Evolutionary conservation across 2,329 filamentous ascomycete species (phyloP).

Genomic region (Fusarium poae): DNA sequence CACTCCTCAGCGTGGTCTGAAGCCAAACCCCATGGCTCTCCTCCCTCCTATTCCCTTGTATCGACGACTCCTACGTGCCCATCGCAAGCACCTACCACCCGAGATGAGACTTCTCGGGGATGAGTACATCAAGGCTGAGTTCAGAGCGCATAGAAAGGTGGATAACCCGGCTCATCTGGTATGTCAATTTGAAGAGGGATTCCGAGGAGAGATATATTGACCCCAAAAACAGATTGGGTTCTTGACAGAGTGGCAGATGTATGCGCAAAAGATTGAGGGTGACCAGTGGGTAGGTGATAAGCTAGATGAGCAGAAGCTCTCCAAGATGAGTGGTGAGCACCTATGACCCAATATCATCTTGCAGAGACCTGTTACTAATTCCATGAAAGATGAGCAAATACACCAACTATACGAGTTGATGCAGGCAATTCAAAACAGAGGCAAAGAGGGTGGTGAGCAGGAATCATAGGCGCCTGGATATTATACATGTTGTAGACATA

Average conservation of each 20-base stretch:
- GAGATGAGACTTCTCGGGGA: conserved; percentile 89
- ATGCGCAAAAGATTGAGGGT: conserved; percentile 92
- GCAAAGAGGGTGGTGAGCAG: conserved; percentile 46
- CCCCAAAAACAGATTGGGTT: conserved; percentile 80
- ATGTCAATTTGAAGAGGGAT: conserved; percentile 50
- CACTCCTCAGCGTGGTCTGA: conserved; percentile 51
- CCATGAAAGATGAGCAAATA: conserved; percentile 82
- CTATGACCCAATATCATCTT: neutral
- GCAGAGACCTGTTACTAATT: conserved; percentile 18
- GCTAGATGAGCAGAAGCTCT: conserved; percentile 84
- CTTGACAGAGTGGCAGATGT: conserved; percentile 95
- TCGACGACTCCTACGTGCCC: conserved; percentile 85
- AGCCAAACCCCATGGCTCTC: conserved; percentile 70
- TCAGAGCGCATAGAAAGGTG: conserved; percentile 82
- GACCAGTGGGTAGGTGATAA: conserved; percentile 87
- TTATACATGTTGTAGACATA: conserved; percentile 24
- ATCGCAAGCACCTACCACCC: conserved; percentile 80
- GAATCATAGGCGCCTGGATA: conserved; percentile 39
- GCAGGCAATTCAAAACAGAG: conserved; percentile 75
- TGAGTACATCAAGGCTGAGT: conserved; percentile 93
- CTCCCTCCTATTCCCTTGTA: conserved; percentile 92
- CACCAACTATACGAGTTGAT: conserved; percentile 95
- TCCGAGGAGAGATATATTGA: conserved; percentile 21
- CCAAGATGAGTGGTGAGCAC: conserved; percentile 89
- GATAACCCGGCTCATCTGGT: conserved; percentile 95